A percentile compares a stretch with the other conserved stretches of the same genome.
phyloP scores from a whole-genome alignment of 2,329 filamentous ascomycete genomes.

The Hymenoscyphus fraxineus region DNA sequence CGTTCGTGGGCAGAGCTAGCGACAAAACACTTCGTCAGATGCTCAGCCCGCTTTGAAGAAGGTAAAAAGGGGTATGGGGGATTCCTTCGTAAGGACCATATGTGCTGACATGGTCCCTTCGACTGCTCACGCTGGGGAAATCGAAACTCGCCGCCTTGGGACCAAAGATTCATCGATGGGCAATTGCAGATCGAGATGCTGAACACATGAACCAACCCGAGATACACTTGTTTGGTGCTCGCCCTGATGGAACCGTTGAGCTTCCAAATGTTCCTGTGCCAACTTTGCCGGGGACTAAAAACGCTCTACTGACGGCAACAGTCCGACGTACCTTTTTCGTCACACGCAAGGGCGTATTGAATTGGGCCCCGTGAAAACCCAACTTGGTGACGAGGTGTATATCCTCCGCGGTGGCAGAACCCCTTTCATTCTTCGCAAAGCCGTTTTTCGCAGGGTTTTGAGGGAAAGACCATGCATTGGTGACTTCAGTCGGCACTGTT shows the following conservation, averaged over 20 bases:
- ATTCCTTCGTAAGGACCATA: not conserved
- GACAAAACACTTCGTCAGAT: not conserved
- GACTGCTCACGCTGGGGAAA: not conserved
- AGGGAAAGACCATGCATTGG: not conserved
- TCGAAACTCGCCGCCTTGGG: not conserved
- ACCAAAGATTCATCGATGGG: not conserved
- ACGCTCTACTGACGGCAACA: not conserved
- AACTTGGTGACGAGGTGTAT: conserved; percentile 7
- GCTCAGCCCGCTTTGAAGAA: not conserved
- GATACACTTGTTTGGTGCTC: no score
- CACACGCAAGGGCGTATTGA: conserved; percentile 12
- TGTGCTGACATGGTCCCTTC: not conserved
- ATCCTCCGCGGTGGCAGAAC: conserved; percentile 4
- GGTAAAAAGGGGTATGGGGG: no score
- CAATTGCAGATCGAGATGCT: not conserved
- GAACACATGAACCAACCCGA: no score
- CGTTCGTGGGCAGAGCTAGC: not conserved
- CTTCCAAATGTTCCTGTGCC: not conserved
- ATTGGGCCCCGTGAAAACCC: conserved; percentile 8
- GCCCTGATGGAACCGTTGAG: no score
- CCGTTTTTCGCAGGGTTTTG: not conserved
- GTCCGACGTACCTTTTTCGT: conserved; percentile 14
- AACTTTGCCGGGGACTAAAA: not conserved
- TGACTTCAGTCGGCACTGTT: not conserved
- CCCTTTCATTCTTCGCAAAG: conserved; percentile 11